A percentile compares a stretch with the other conserved stretches of the same genome.
These are phyloP conservation scores for Periconia digitata DNA, from an alignment of 2,329 filamentous ascomycete genomes.

Conservation along the genomic window DNA sequence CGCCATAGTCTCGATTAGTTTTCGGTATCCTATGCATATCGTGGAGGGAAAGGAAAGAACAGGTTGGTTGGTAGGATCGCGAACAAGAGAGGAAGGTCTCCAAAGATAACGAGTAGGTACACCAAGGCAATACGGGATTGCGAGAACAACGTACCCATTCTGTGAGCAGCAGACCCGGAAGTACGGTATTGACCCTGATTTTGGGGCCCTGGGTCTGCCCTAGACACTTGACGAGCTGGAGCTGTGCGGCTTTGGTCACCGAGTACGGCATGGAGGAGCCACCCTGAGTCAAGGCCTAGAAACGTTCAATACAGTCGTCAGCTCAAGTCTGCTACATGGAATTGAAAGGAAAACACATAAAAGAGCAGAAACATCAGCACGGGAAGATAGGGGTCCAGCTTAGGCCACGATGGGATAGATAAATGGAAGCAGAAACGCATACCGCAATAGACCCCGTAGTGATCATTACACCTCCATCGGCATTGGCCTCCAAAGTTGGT, in stretches of 20 bases:
- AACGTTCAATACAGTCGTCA: too few species aligned
- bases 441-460: constrained; percentile 65
- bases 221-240: constrained; percentile 68
- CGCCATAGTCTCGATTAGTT: background rate
- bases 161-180: constrained; percentile 67
- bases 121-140: background rate
- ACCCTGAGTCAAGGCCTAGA: constrained; percentile 50
- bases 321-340: too few species aligned
- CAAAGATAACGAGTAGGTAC: background rate
- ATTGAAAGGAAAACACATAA: too few species aligned
- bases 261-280: constrained; percentile 70
- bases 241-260: constrained; percentile 74
- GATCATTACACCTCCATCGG: constrained; percentile 64
- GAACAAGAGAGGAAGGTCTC: background rate
- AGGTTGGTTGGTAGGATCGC: background rate
- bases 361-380: background rate
- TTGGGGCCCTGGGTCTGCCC: constrained; percentile 64
- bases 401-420: background rate
- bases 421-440: constrained; percentile 17
- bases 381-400: background rate
- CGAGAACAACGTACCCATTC: constrained; percentile 34
- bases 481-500: constrained; percentile 61
- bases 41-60: background rate
- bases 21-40: background rate
- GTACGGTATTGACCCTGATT: constrained; percentile 65